phyloP scores from a whole-genome alignment of 208 protist species.

The Phytomonas sp. region DNA sequence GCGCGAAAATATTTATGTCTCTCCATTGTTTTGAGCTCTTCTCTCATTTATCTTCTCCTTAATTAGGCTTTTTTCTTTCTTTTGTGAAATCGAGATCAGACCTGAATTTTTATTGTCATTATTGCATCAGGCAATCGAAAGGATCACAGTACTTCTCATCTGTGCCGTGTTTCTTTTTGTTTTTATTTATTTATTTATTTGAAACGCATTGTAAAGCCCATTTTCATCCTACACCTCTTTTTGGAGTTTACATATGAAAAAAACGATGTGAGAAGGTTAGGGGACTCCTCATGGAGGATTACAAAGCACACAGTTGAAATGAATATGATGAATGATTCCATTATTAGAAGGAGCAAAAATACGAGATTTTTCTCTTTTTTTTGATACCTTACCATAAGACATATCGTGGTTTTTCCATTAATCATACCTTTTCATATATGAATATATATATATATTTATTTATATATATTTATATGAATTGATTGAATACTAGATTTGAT shows the following conservation, averaged over 20 bases:
- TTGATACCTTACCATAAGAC: neutral
- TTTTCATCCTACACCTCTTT: neutral
- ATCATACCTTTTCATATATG: neutral
- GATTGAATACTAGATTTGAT: neutral
- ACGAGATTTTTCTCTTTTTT: neutral
- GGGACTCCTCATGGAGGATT: neutral
- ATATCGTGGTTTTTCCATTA: neutral
- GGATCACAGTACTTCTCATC: conserved; percentile 1
- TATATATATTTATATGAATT: neutral
- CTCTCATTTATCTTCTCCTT: neutral
- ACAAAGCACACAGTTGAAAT: neutral
- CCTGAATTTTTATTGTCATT: neutral
- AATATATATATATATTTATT: neutral
- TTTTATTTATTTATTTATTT: too few species aligned
- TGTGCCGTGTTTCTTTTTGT: conserved; percentile 4
- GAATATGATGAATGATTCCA: neutral
- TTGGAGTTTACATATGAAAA: neutral
- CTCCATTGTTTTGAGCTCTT: neutral
- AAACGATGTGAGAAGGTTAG: neutral
- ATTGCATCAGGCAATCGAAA: neutral
- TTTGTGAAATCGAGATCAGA: neutral
- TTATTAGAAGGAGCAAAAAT: neutral
- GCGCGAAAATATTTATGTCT: neutral
- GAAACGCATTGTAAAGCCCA: neutral
- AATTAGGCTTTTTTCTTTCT: neutral